Evolutionary conservation across 2,329 filamentous ascomycete genomes (phyloP).

Genomic region (Fusarium abutilonis): DNA sequence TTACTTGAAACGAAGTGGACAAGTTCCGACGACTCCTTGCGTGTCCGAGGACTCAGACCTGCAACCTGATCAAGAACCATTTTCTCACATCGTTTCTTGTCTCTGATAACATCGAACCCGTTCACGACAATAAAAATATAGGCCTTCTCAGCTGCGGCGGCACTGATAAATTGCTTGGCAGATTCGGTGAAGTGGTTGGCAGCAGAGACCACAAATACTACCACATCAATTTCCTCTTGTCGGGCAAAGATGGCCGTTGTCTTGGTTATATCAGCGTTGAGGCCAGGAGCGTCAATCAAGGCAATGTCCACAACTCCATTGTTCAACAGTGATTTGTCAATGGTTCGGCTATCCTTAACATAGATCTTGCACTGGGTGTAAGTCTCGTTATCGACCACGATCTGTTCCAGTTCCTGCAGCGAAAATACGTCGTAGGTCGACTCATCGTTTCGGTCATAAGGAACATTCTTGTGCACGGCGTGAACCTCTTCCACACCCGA

Average conservation of each 20-base stretch:
- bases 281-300: slow-evolving; percentile 92
- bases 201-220: slow-evolving; percentile 97
- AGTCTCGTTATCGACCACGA: slow-evolving; percentile 86
- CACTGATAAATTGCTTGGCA: slow-evolving; percentile 97
- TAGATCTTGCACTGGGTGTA: slow-evolving; percentile 98
- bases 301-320: slow-evolving; percentile 99
- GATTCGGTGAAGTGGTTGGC: slow-evolving; percentile 98
- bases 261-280: slow-evolving; percentile 96
- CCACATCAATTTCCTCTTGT: slow-evolving; percentile 98
- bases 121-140: slow-evolving; percentile 99
- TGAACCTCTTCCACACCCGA: slow-evolving; percentile 93
- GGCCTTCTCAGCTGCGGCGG: slow-evolving; percentile 94
- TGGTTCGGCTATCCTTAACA: slow-evolving; percentile 85
- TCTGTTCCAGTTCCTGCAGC: slow-evolving; percentile 81
- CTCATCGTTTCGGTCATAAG: slow-evolving; percentile 90
- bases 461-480: slow-evolving; percentile 82
- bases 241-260: slow-evolving; percentile 97
- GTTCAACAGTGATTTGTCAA: slow-evolving; percentile 93
- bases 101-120: slow-evolving; percentile 91
- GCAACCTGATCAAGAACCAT: slow-evolving; percentile 92
- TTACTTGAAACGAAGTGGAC: slow-evolving; percentile 99
- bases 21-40: slow-evolving; percentile 90
- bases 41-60: slow-evolving; percentile 88
- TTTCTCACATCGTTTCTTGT: slow-evolving; percentile 90
- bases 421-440: slow-evolving; percentile 90